Evolutionary conservation across 1,139 yeast species (phyloP), one percentile per base, ranked within the genome.

Genomic region (Candida labiduridarum): DNA sequence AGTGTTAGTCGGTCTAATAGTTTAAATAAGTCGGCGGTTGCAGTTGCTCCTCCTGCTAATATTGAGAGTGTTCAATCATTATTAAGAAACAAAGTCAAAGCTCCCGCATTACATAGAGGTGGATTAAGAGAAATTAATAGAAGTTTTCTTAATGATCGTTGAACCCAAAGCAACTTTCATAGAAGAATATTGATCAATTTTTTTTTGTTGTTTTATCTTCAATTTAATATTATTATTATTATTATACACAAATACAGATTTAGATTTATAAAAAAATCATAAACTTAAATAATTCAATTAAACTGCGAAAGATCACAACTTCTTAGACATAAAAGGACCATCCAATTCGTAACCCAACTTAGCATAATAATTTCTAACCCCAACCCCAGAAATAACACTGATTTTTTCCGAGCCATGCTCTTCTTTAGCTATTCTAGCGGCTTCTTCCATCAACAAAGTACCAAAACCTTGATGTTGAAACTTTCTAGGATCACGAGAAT

Each of bases 401-500:
- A 94, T 87, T 73, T 95, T 95, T 49, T 79, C 77, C 11, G 96
- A 87, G 0, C 97, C 96, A 66, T 94, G 99, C 67, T 94, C 99
- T 63, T 92, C 97, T 49, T 84, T 80, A 1, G 99, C 96, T 52
- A 94, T 94, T 59, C 97, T 80, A 60, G 91, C 98, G 2, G 99
- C 99, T 68, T 94, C 99, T 69, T 95, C 99, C 99, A 94, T 94
- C 50, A 94, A 72, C 61, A 94, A 77, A 2, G 99, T 92, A 55
- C 99, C 99, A 66, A 94, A 94, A 16, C 99, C 99, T 78, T 95
- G 99, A 75, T 94, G 99, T 74, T 94, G 99, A 74, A 94, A 94
- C 68, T 94, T 94, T 62, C 97, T 82, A 47, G 99, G 99, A 69
- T 94, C 99, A 60, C 98, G 81, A n/a, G 96, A 88, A 67, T 95